These are phyloP conservation scores for Sambucus nigra DNA, from an alignment of 129 eudicot species.

Conservation along the genomic window DNA sequence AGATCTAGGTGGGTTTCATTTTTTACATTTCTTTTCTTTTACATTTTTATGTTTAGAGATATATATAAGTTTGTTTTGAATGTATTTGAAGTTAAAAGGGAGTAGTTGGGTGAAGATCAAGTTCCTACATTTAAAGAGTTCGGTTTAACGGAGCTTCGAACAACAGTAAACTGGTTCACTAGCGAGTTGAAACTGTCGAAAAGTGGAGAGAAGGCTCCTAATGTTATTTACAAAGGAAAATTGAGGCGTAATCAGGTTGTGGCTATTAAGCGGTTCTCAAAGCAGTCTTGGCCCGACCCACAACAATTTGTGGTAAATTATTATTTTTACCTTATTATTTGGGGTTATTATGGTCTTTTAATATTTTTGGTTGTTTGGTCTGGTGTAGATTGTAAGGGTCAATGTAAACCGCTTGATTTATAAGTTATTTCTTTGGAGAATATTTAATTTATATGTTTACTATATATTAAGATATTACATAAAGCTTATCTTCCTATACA, in stretches of 20 bases:
- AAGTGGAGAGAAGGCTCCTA: slow-evolving; percentile 98
- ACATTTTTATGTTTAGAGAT: neutral
- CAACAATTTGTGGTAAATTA: slow-evolving; percentile 74
- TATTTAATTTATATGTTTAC: too few relatives aligned
- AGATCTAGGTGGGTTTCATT: slow-evolving; percentile 54
- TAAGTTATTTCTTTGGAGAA: too few relatives aligned
- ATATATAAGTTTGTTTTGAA: neutral
- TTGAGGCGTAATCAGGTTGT: slow-evolving; percentile 61
- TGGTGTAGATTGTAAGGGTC: neutral
- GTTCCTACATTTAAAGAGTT: slow-evolving; percentile 82
- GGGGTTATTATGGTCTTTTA: neutral
- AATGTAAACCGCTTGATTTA: too few relatives aligned
- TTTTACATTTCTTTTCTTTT: slow-evolving; percentile 12
- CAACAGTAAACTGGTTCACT: slow-evolving; percentile 89
- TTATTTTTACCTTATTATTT: neutral
- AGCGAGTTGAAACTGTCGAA: slow-evolving; percentile 90
- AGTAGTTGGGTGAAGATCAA: slow-evolving; percentile 53
- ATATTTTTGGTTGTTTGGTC: too few relatives aligned
- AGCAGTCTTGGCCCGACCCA: slow-evolving; percentile 97
- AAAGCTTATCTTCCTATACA: too few relatives aligned
- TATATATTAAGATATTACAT: too few relatives aligned
- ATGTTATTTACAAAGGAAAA: slow-evolving; percentile 90
- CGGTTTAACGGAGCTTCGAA: slow-evolving; percentile 67
- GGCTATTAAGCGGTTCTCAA: slow-evolving; percentile 89
- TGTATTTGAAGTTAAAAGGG: slow-evolving; percentile 31